Evolutionary conservation across 495 filamentous ascomycete genomes (phyloP).

Genomic region (Annulohypoxylon maeteangense): DNA sequence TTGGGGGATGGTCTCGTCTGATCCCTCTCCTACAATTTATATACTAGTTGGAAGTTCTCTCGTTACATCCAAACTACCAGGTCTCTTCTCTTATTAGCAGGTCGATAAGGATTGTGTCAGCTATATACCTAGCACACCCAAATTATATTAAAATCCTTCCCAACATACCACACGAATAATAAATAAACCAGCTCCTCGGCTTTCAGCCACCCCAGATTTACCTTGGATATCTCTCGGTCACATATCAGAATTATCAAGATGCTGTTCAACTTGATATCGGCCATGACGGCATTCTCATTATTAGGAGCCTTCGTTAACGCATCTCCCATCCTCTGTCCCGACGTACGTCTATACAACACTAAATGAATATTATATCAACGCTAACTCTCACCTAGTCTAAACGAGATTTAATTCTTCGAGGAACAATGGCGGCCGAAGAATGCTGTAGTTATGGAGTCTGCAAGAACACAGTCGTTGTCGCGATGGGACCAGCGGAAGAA

Average conservation of each 20-base stretch:
- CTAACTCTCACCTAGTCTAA: slow-evolving; percentile 49
- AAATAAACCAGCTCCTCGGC: slow-evolving; percentile 20
- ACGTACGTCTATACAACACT: slow-evolving; percentile 42
- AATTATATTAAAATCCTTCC: slow-evolving; percentile 22
- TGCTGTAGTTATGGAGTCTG: slow-evolving; percentile 63
- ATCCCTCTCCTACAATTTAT: slow-evolving; percentile 27
- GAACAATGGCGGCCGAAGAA: slow-evolving; percentile 55
- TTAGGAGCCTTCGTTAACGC: slow-evolving; percentile 35
- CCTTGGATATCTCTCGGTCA: slow-evolving; percentile 19
- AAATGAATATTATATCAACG: background rate
- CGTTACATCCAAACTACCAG: slow-evolving; percentile 4
- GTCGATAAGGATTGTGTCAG: slow-evolving; percentile 22
- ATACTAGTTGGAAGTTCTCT: background rate
- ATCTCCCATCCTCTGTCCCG: slow-evolving; percentile 51
- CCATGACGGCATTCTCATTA: slow-evolving; percentile 28
- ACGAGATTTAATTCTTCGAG: slow-evolving; percentile 59
- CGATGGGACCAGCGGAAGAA: slow-evolving; percentile 40
- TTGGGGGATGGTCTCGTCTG: background rate
- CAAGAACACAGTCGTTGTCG: slow-evolving; percentile 58
- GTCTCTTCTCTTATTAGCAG: slow-evolving; percentile 12
- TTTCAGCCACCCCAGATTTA: background rate
- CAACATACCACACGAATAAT: background rate
- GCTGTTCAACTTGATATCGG: slow-evolving; percentile 41
- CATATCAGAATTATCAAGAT: slow-evolving; percentile 29
- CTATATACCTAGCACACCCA: background rate